Percentiles rank a stretch among this genome's conserved stretches.
These are phyloP conservation scores for Anisodus tanguticus DNA, from an alignment of 257 asterid species.

Conservation along the genomic window DNA sequence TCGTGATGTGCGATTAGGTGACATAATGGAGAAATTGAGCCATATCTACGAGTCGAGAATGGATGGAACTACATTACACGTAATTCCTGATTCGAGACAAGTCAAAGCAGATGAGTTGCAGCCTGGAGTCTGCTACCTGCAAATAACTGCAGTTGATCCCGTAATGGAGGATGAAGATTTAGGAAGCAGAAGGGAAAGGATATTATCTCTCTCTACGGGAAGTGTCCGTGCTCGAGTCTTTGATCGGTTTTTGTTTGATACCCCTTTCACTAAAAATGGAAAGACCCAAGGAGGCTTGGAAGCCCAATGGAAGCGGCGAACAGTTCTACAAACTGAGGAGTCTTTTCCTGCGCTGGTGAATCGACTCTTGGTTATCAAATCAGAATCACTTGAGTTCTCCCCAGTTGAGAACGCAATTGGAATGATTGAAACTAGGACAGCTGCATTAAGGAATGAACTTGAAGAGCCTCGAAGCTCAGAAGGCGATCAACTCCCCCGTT, in stretches of 20 bases:
- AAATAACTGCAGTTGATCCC: conserved; percentile 98
- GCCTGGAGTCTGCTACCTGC: conserved; percentile 88
- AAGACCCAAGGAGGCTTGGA: conserved; percentile 99
- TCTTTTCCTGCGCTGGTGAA: conserved; percentile 96
- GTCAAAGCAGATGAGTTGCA: conserved; percentile 94
- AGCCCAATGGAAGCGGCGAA: conserved; percentile 97
- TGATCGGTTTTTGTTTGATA: conserved; percentile 87
- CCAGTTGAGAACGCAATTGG: conserved; percentile 99
- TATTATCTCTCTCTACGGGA: conserved; percentile 89
- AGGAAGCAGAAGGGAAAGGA: conserved; percentile 96
- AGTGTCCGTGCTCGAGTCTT: conserved; percentile 96
- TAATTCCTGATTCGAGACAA: conserved; percentile 97
- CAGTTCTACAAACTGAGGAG: conserved; percentile 91
- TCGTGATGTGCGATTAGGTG: conserved; percentile 97
- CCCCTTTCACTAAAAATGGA: conserved; percentile 96
- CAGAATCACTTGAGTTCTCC: conserved; percentile 94
- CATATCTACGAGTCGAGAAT: conserved; percentile 92
- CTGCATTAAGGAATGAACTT: conserved; percentile 92
- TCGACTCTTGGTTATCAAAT: conserved; percentile 76
- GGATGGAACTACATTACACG: conserved; percentile 86
- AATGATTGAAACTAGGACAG: conserved; percentile 97
- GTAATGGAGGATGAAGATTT: conserved; percentile 99
- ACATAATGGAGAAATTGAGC: conserved; percentile 99
- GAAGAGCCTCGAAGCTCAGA: conserved; percentile 99
- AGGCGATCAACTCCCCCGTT: conserved; percentile 99